These are phyloP conservation scores for Calonectria crousiana DNA, from an alignment of 2,329 filamentous ascomycete genomes.

Conservation along the genomic window DNA sequence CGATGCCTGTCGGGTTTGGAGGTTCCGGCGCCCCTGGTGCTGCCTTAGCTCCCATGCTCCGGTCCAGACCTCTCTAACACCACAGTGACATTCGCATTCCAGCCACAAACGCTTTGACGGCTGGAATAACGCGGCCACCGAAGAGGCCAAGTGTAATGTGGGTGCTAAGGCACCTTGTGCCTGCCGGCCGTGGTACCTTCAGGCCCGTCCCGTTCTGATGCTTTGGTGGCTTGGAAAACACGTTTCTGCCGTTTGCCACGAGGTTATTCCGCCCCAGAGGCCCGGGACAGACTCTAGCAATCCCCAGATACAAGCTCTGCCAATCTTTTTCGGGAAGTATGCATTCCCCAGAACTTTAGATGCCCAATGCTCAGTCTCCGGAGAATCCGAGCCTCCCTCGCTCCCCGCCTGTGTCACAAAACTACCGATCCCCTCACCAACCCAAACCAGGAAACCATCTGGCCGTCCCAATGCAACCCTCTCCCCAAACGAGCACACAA, in stretches of 20 bases:
- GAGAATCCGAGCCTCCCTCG: constrained; percentile 1
- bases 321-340: constrained; percentile 7
- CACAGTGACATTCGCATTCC: constrained; percentile 10
- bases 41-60: not conserved
- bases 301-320: not conserved
- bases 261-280: constrained; percentile 2
- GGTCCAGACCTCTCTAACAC: constrained; percentile 15
- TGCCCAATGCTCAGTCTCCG: constrained; percentile 3
- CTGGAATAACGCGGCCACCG: constrained; percentile 6
- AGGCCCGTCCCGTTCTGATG: not conserved
- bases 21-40: constrained; percentile 7
- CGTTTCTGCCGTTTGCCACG: constrained; percentile 12
- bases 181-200: not conserved
- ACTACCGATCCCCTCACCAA: constrained; percentile 17
- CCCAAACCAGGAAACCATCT: constrained; percentile 4
- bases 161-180: not conserved
- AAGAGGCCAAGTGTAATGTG: not conserved
- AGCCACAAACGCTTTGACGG: constrained; percentile 11
- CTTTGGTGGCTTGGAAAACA: not conserved
- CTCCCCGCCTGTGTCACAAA: constrained; percentile 10
- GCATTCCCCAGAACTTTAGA: not conserved
- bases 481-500: not conserved
- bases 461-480: not conserved
- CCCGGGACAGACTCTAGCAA: not conserved
- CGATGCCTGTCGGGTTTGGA: constrained; percentile 35